phyloP scores from a whole-genome alignment of 1,284 basidiomycete species.

The Mycocalia duriaeana region DNA sequence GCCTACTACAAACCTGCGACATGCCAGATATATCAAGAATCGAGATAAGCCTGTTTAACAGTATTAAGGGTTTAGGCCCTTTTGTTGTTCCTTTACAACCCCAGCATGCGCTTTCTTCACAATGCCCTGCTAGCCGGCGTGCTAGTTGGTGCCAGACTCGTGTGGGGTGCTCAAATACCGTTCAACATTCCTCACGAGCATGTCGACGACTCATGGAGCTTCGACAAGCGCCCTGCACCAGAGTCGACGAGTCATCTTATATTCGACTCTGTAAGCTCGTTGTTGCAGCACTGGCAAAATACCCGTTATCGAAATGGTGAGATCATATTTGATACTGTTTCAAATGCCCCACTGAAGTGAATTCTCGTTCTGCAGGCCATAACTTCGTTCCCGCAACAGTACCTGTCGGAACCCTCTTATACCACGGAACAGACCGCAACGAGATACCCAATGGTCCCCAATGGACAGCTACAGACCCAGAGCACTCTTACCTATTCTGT shows the following conservation, averaged over 20 bases:
- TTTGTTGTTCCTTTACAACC: no score
- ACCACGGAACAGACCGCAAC: slow-evolving; percentile 24
- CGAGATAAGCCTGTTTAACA: no score
- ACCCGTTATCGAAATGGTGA: slow-evolving; percentile 43
- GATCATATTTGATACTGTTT: not conserved
- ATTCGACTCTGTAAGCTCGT: slow-evolving; percentile 34
- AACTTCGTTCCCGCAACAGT: slow-evolving; percentile 29
- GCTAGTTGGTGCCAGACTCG: not conserved
- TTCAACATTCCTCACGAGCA: not conserved
- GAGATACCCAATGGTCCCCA: slow-evolving; percentile 27
- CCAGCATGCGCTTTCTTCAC: no score
- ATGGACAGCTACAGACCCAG: slow-evolving; percentile 37
- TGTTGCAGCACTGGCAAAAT: slow-evolving; percentile 49
- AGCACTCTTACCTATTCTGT: slow-evolving; percentile 34
- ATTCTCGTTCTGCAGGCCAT: slow-evolving; percentile 22
- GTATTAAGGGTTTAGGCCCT: no score
- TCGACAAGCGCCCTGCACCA: slow-evolving; percentile 5
- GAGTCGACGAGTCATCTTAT: slow-evolving; percentile 35
- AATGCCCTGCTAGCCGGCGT: not conserved
- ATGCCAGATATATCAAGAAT: no score
- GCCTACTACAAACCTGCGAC: no score
- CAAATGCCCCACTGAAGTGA: no score
- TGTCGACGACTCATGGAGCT: slow-evolving; percentile 8
- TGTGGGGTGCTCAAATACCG: not conserved
- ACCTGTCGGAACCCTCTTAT: slow-evolving; percentile 30